Base-by-base conservation (phyloP, 768 basidiomycete species). In the Hortiboletus flavorubellus region DNA sequence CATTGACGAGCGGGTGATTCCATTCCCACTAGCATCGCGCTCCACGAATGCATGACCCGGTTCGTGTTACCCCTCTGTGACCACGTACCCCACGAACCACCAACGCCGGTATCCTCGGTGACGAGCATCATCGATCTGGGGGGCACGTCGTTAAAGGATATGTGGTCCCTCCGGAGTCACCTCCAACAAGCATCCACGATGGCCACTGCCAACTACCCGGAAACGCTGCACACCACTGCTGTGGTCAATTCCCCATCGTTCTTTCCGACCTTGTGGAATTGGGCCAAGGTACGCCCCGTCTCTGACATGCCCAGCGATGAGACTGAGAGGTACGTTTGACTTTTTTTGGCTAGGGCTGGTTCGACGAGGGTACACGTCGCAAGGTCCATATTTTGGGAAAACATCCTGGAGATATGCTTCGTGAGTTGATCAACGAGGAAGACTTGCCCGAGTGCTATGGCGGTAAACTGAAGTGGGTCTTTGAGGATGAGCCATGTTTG, bases 261-360 rank as follows among this genome's bases (percentile, higher is more conserved):
- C 76, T 93, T 93, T 69, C 81, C 86, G 3, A 89, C 85, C 2
- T 75, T 93, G 10, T 93, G 91, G 91, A 79, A 78, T 33, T 93
- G 91, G 91, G 78, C 93, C 66, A 90, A 89, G 76, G 86, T 84
- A 54, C 39, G 72, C 55, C 18, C 12, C 8, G 7, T 26, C 26
- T 26, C 26, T 40, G 38, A 31, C 8, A 34, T 21, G 4, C 5
- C 1, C 12, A 8, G 10, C 9, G 12, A 35, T 18, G 7, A 12
- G 11, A 4, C 26, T 26, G 26, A 21, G 31, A 21, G 33, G 10
- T 38, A 41, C 44, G 18, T 44, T 26, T 34, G 18, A 26, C 9
- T 43, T 18, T 34, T 3, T 37, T 56, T 56, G 38, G n/a, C 8
- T 60, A 87, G 82, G 80, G 78, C 29, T 90, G 86, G 85, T 91